Evolutionary conservation across 345 rosid species (phyloP), one percentile per base, ranked within the genome.

Genomic region (Hibiscus mutabilis): DNA sequence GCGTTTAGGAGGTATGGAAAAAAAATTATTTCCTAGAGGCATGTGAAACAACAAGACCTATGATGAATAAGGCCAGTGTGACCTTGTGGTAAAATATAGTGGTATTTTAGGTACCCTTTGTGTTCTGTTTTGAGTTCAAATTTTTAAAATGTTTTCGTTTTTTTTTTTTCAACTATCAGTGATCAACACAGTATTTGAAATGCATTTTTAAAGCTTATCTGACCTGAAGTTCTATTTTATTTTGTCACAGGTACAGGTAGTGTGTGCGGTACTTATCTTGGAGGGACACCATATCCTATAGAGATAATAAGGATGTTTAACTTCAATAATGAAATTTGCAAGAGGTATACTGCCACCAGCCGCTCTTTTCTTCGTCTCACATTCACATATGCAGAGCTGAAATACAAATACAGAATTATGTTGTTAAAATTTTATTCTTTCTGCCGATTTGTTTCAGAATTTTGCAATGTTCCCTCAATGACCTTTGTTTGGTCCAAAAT

Each of bases 281-380:
- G 91, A 72, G 78, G 42, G 15, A 71, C 69, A 3, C 95, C 91
- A 5, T 80, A 77, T 76, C 76, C 96, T 42, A 81, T 87, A 80
- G 99, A 92, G 33, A 90, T 92, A 75, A 87, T 87, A 57, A 90
- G 91, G 84, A 87, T 90, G 77, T 95, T 95, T 81, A 95, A 92
- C 80, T 89, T 95, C 73, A 78, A 73, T 78, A 83, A 81, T 80
- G 87, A 86, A 76, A 81, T 86, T 78, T 79, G 86, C 77, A 79
- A 82, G 82, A 87, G 99, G 99, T 93, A 76, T 2, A 35, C 44
- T 66, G 57, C 75, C 53, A 74, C 35, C 5, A 31, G 35, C 0
- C 35, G 5, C 35, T 31, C 35, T 31, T 31, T 31, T 31, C 5
- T 0, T 31, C 2, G 5, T 5, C 35, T 31, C 4, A 31, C 35